Base-by-base conservation (phyloP, 106 monocot genomes). In the Dioscorea alata region DNA sequence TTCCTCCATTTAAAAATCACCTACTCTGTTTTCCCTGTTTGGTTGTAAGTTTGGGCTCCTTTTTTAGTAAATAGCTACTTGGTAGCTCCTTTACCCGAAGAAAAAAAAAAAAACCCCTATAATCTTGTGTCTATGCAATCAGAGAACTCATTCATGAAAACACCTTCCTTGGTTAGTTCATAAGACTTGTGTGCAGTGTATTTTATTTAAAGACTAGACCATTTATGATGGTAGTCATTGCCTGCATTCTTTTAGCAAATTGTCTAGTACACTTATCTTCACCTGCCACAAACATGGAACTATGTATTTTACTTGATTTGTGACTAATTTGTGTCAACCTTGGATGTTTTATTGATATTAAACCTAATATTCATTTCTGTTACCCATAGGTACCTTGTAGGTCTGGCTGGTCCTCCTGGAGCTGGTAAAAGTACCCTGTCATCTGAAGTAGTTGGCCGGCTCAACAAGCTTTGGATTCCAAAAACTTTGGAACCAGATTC, bases 321-420 rank as follows among this genome's bases (percentile, higher is more conserved):
- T 54, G 18, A 15, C 54, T 19, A 5, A 18, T 54, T 5, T 18
- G 5, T 54, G 54, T 2, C 19, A 54, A 54, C 19, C 19, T 16
- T 14, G 9, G 2, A 16, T 54, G 19, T 54, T 16, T 54, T 19
- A 54, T 54, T 8, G 18, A 54, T 54, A 54, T 68, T 48, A n/a
- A 7, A 23, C 18, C 13, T 64, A 20, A n/a, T 32, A 66, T 57
- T 49, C 12, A 31, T 31, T 58, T 63, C 71, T 48, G 8, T 34
- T 63, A 7, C 32, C 21, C 25, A 50, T 74, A 88, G 91, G 66
- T 85, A 85, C 52, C 76, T 89, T 63, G 72, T 89, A 49, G 92
- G 89, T 66, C 76, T 92, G 78, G 96, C 80, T 74, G 92, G 84
- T 60, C 92, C 92, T 50, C 92, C 92, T 57, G 92, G 97, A 73